phyloP scores from a whole-genome alignment of 768 basidiomycete species.

The Trametes coccinea region DNA sequence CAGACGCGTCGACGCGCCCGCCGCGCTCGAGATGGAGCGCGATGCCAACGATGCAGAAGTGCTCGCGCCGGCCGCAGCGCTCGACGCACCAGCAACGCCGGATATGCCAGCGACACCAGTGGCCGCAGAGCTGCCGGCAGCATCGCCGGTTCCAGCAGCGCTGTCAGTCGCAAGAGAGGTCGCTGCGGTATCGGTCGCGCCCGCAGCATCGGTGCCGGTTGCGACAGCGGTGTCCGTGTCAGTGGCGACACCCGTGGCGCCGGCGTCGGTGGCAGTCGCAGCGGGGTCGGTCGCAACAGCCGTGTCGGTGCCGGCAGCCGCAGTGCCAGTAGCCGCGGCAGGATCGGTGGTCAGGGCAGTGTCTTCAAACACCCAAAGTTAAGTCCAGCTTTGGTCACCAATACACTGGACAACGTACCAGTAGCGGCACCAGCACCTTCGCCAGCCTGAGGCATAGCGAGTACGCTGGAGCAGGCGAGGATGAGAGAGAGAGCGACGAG shows the following conservation, averaged over 20 bases:
- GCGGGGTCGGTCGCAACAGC: background rate
- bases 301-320: background rate
- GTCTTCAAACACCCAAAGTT: background rate
- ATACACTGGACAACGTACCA: background rate
- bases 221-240: background rate
- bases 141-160: no score
- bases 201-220: background rate
- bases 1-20: background rate
- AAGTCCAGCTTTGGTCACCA: background rate
- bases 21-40: background rate
- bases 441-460: slow-evolving; percentile 2
- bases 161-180: no score
- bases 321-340: slow-evolving; percentile 1
- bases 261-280: background rate
- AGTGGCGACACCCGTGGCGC: background rate
- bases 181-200: background rate
- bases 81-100: background rate
- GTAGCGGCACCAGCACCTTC: background rate
- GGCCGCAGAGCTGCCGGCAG: no score
- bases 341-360: background rate
- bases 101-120: no score
- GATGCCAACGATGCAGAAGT: background rate
- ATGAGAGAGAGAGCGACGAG: slow-evolving; percentile 13
- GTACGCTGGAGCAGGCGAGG: slow-evolving; percentile 5
- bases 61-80: background rate